A percentile compares a stretch with the other conserved stretches of the same genome.
Evolutionary conservation across 1,284 basidiomycete species (phyloP).

Genomic region (Leccinum solheimii): DNA sequence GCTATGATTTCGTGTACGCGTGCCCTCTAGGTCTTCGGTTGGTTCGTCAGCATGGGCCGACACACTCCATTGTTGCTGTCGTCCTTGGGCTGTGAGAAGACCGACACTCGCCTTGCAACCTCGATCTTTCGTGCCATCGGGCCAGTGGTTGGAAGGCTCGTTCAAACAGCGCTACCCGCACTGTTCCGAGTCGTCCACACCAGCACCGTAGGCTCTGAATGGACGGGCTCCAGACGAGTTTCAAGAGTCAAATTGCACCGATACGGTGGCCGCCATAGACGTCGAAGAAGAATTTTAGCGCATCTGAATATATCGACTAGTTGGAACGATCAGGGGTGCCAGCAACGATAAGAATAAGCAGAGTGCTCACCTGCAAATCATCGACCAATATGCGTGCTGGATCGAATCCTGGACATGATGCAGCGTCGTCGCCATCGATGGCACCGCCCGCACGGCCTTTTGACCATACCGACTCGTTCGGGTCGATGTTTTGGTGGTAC

Average conservation of each 20-base stretch:
- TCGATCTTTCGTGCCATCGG: no score
- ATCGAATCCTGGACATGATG: slow-evolving; percentile 74
- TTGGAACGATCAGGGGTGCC: slow-evolving; percentile 6
- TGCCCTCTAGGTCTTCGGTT: no score
- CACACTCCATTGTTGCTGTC: no score
- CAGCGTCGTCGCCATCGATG: slow-evolving; percentile 39
- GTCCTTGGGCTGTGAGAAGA: no score
- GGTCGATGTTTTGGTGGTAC: slow-evolving; percentile 65
- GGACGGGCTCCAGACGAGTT: slow-evolving; percentile 53
- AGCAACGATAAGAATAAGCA: not conserved
- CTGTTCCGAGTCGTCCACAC: no score
- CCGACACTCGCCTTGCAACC: no score
- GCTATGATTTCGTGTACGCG: no score
- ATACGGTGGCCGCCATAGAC: slow-evolving; percentile 76
- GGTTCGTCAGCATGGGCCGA: no score
- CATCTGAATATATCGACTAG: slow-evolving; percentile 74
- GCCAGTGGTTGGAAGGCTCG: no score
- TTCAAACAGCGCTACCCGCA: no score
- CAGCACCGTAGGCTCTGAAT: slow-evolving; percentile 62
- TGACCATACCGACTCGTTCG: slow-evolving; percentile 48
- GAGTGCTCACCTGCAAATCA: slow-evolving; percentile 65
- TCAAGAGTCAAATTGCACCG: slow-evolving; percentile 87
- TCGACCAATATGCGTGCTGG: slow-evolving; percentile 67
- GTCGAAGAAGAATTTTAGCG: slow-evolving; percentile 86
- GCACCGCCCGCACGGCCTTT: slow-evolving; percentile 47